Base-by-base conservation (phyloP, 768 basidiomycete genomes). In the Trametes cinnabarina region DNA sequence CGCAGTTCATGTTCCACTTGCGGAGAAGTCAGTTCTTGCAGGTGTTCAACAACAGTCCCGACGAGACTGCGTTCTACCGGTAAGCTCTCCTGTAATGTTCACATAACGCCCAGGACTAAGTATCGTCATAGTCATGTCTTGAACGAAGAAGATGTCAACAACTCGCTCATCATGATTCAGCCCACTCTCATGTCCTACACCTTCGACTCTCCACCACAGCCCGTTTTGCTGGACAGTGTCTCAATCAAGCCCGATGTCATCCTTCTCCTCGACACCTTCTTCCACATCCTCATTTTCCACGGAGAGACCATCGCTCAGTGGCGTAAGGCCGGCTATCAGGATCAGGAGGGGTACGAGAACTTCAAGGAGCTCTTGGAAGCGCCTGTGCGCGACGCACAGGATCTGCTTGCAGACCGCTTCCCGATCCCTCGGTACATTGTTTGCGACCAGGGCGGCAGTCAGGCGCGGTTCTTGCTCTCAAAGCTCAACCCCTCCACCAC, bases 231-330 rank as follows among this genome's bases (percentile, higher is more conserved):
- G 30, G 97, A 99, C 77, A 95, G 92, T 51, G 87, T 99, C 43
- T 98, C 96, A 47, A 98, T 98, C 76, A 94, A 96, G 73, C 90
- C 91, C 42, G 97, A 98, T 67, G 93, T 95, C 61, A 87, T 99
- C 68, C 86, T 99, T 28, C 83, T 99, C 10, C 87, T 99, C 52
- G 97, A 99, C 69, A 98, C 96, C 2, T 99, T 96, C 83, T 98
- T 99, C 93, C 96, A 99, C 71, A 97, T 98, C 65, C 88, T 98
- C 66, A 98, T 99, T 73, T 98, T 97, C 88, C 97, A 99, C 70
- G 97, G 97, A 20, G 93, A 96, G 72, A 92, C 93, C 20, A 82
- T 99, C 47, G 95, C 97, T 0, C 90, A 94, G 71, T 99, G 97
- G 97, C 84, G 96, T 49, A 98, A 98, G 73, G 91, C 92, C 11